Conservation (phyloP, 805 yeast species). For the Candida alai region DNA sequence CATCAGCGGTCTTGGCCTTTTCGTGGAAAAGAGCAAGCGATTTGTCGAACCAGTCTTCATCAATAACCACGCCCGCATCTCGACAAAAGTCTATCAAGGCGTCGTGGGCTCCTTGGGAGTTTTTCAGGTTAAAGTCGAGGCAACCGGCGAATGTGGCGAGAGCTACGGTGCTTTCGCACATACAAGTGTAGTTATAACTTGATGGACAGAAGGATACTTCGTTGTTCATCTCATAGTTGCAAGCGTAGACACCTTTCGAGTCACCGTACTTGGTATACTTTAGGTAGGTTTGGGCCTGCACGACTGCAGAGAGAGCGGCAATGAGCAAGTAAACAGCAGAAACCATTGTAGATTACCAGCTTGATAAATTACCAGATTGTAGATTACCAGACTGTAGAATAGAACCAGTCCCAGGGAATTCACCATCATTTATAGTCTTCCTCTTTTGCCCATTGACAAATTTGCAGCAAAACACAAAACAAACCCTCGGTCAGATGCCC, state of each 20-base stretch:
- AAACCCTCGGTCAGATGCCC: too few relatives aligned
- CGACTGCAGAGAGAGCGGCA: too few relatives aligned
- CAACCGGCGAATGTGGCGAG: slow-evolving; percentile 32
- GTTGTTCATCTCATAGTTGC: slow-evolving; percentile 3
- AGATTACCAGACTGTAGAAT: too few relatives aligned
- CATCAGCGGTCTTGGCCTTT: slow-evolving; percentile 14
- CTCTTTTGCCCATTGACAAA: too few relatives aligned
- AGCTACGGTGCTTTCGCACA: slow-evolving; percentile 22
- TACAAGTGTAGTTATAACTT: slow-evolving; percentile 13
- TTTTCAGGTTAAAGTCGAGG: slow-evolving; percentile 10
- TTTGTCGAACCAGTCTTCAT: slow-evolving; percentile 13
- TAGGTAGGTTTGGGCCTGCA: not conserved
- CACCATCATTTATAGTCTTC: too few relatives aligned
- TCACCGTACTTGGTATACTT: slow-evolving; percentile 2
- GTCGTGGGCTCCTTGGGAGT: slow-evolving; percentile 8
- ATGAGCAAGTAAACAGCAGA: too few relatives aligned
- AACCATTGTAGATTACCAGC: too few relatives aligned
- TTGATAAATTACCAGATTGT: too few relatives aligned
- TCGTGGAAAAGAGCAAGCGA: slow-evolving; percentile 14
- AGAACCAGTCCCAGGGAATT: too few relatives aligned
- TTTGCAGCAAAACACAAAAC: too few relatives aligned
- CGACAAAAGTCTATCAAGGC: slow-evolving; percentile 17
- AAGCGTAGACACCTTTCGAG: slow-evolving; percentile 2
- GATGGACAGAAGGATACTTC: slow-evolving; percentile 6
- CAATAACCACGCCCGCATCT: slow-evolving; percentile 17